These are phyloP conservation scores for Wallacemonas sp. DNA, from an alignment of 208 protist species.

Conservation along the genomic window DNA sequence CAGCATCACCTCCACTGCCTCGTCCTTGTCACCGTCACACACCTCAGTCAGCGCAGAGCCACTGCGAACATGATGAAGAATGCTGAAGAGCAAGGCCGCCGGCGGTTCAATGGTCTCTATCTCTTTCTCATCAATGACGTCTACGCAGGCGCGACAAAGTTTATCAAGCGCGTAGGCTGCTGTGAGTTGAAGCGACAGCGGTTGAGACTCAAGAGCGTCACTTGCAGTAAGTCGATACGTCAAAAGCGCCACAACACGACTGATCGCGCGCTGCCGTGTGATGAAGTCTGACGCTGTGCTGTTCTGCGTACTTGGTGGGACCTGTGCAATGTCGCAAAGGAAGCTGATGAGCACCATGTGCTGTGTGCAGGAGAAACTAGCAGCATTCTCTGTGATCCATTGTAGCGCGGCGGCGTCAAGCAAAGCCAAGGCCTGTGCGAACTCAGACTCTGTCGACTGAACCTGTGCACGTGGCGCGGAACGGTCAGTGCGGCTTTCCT, in stretches of 20 bases:
- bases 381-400: slow-evolving; percentile 47
- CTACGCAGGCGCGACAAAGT: slow-evolving; percentile 17
- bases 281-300: no score
- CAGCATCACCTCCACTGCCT: slow-evolving; percentile 34
- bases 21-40: slow-evolving; percentile 21
- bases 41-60: slow-evolving; percentile 16
- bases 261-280: not conserved
- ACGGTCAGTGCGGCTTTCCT: slow-evolving; percentile 9
- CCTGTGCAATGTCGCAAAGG: slow-evolving; percentile 63
- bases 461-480: not conserved
- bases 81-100: slow-evolving; percentile 45
- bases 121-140: slow-evolving; percentile 14
- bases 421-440: not conserved
- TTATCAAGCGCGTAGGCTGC: slow-evolving; percentile 60
- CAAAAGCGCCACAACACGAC: slow-evolving; percentile 21
- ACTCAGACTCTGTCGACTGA: not conserved
- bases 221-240: slow-evolving; percentile 23
- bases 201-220: slow-evolving; percentile 69
- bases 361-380: slow-evolving; percentile 71
- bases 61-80: slow-evolving; percentile 46
- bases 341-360: slow-evolving; percentile 67
- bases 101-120: slow-evolving; percentile 30
- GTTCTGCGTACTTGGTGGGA: no score
- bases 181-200: slow-evolving; percentile 55
- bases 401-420: slow-evolving; percentile 48